Evolutionary conservation across 345 rosid genomes (phyloP), one percentile per base, ranked within the genome.

Genomic region (Trapa incisa): DNA sequence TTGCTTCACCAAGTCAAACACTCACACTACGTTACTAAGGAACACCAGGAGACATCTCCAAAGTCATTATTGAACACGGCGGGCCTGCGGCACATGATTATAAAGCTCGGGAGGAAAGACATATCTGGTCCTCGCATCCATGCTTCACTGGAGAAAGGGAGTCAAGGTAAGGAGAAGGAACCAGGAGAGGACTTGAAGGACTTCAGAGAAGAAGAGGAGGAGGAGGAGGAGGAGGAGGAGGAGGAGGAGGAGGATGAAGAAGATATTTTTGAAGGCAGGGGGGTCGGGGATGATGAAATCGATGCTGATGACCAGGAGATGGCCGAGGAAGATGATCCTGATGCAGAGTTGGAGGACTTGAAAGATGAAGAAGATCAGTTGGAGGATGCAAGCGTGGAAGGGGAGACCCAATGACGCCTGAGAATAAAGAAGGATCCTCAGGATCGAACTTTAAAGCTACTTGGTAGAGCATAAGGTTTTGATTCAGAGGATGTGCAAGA

Each of bases 31-130:
- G 61, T 61, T 42, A 75, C 67, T 65, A 65, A 48, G 67, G 70
- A 45, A 37, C 48, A 36, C 32, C 45, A 69, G 61, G 62, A 73
- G 56, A 50, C 72, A 10, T 57, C 69, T 47, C 33, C 53, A 7
- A 68, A 22, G 12, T 53, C 56, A 45, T 45, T 45, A 50, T 52
- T 78, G 11, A 73, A 71, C 13, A 53, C 74, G 10, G 22, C 37
- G 38, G 62, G 47, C 47, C 39, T 47, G 16, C 69, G 63, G 52
- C 42, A 54, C 22, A 73, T 70, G 75, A 36, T 58, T 36, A 37
- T 76, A 11, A 84, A 76, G 74, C 78, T 83, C 5, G 89, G 89
- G 67, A 83, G 92, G 73, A 85, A 85, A 68, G 80, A 72, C 68
- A 74, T 83, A 33, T 67, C 67, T 65, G 77, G 65, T 29, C 72